These are phyloP conservation scores for Yamadazyma aaseri DNA, from an alignment of 1,139 yeast species.

Conservation along the genomic window DNA sequence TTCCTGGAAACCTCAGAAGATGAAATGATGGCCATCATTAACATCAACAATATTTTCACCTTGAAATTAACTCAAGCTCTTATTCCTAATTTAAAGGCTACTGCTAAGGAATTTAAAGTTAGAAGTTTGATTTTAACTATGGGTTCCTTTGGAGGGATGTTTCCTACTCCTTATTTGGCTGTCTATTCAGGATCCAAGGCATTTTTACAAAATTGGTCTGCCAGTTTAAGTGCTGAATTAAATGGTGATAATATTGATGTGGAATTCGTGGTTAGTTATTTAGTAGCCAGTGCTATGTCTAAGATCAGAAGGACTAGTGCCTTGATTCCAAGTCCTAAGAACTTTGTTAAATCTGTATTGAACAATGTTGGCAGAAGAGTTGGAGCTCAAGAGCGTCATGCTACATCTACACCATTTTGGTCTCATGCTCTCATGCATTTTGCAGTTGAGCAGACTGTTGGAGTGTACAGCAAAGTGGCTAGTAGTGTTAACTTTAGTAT, in stretches of 20 bases:
- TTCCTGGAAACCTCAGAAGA: conserved; percentile 73
- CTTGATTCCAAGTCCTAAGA: conserved; percentile 78
- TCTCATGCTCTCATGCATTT: conserved; percentile 92
- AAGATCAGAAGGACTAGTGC: conserved; percentile 77
- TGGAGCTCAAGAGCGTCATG: conserved; percentile 91
- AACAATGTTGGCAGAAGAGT: conserved; percentile 73
- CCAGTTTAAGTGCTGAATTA: conserved; percentile 87
- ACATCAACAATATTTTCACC: conserved; percentile 84
- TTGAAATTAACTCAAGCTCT: conserved; percentile 77
- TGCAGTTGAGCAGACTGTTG: conserved; percentile 73
- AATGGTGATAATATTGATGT: conserved; percentile 71
- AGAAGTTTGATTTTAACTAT: conserved; percentile 83
- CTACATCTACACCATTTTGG: conserved; percentile 90
- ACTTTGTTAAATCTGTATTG: conserved; percentile 71
- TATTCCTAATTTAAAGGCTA: conserved; percentile 62
- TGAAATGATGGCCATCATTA: conserved; percentile 77
- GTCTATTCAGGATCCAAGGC: conserved; percentile 96
- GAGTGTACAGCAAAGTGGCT: conserved; percentile 73
- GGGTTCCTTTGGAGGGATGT: conserved; percentile 96
- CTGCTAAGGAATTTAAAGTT: conserved; percentile 40
- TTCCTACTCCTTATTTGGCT: conserved; percentile 90
- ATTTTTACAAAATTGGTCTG: conserved; percentile 89
- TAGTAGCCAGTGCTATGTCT: conserved; percentile 95
- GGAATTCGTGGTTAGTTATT: conserved; percentile 81
- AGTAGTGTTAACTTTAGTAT: conserved; percentile 65